Evolutionary conservation across 768 basidiomycete species (phyloP), one percentile per base, ranked within the genome.

Genomic region (Pleurotus sapidus): DNA sequence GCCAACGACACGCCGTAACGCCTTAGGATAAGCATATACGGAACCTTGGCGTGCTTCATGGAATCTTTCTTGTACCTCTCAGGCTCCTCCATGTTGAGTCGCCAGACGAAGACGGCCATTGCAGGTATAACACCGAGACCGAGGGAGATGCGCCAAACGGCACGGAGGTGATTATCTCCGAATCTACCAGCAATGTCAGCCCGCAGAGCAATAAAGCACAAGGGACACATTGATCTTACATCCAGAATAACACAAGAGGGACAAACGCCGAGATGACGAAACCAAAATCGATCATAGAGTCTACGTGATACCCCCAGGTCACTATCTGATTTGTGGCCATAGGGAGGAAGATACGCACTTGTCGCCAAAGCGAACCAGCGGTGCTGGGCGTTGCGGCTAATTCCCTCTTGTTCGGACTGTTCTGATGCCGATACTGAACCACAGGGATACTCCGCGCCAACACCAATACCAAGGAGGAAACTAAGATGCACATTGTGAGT

Each of bases 361-460:
- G 95, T 96, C 12, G 95, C 91, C 25, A 93, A 79, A 4, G 89
- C 86, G 65, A 97, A 88, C 84, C 93, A 92, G 53, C 87, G 74
- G 68, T 95, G 89, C 65, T 93, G 95, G 4, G 89, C 81, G 54
- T 85, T 85, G 72, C 91, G 93, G 62, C 70, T 77, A 63, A 96
- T 88, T 7, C 82, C 84, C 7, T 83, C 77, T 68, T 91, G 89
- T 68, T 97, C 95, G 2, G 93, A 90, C 65, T 93, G 91, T 66
- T 97, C 95, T 1, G 91, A 88, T 5, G 88, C 89, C 4, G 93
- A 90, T 14, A 94, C 91, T 0, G 88, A 89, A 23, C 95, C 94
- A 60, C 91, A 92, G 5, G 95, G 95, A 62, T 95, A 95, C 69
- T 92, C 91, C 4, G 90, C 91, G 4, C 93, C 91, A 0, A 94